phyloP scores from a whole-genome alignment of 1,284 basidiomycete genomes.

The Lentinula novae-zelandiae region DNA sequence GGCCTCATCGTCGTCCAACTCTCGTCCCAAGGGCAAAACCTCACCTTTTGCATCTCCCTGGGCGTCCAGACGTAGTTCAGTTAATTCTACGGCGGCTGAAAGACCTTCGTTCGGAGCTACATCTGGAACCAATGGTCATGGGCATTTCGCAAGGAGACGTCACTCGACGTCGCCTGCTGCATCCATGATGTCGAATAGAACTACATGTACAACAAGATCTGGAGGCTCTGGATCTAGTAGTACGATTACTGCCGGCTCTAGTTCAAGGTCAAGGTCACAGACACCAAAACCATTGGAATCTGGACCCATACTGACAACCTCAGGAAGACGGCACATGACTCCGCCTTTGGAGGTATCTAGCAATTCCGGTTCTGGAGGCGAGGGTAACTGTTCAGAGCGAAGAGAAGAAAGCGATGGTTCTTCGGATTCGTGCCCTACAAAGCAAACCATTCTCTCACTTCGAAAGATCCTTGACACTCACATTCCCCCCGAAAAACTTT shows the following conservation, averaged over 20 bases:
- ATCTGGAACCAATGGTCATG: background rate
- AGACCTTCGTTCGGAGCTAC: background rate
- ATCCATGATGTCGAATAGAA: background rate
- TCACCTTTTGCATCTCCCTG: background rate
- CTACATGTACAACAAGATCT: background rate
- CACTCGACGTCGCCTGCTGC: constrained; percentile 6
- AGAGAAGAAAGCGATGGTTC: background rate
- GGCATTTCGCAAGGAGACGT: background rate
- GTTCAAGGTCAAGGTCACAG: constrained; percentile 7
- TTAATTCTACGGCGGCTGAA: background rate
- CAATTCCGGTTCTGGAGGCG: background rate
- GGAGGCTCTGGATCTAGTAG: background rate
- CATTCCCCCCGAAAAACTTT: constrained; percentile 26
- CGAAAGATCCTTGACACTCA: constrained; percentile 68
- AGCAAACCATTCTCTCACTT: constrained; percentile 60
- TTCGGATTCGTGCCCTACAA: constrained; percentile 38
- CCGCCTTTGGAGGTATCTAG: background rate
- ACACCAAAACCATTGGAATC: constrained; percentile 43
- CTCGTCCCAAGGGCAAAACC: background rate
- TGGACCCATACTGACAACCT: background rate
- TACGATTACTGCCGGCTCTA: background rate
- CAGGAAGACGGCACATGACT: background rate
- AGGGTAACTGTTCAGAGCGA: background rate
- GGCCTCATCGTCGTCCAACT: background rate
- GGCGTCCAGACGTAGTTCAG: background rate